Evolutionary conservation across 2,329 filamentous ascomycete genomes (phyloP).

Genomic region (Aspergillus pseudotamarii): DNA sequence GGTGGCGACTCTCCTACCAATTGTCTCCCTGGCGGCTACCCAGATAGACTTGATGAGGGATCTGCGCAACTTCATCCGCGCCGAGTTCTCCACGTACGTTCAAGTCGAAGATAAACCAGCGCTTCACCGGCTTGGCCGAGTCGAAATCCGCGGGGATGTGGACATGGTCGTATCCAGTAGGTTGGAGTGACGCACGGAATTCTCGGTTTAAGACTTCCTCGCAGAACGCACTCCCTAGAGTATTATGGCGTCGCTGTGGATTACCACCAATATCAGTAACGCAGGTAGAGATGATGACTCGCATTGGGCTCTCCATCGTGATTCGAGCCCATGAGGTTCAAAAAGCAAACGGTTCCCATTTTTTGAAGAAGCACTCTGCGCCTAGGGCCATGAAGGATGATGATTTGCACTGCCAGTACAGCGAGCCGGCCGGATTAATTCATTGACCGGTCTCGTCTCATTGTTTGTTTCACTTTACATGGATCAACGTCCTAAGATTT

Average conservation of each 20-base stretch:
- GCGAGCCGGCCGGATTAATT: not conserved
- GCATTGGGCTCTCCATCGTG: constrained; percentile 7
- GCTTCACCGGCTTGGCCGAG: constrained; percentile 15
- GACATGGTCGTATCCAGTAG: constrained; percentile 23
- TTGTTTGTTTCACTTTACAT: constrained; percentile 3
- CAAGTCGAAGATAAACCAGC: constrained; percentile 26
- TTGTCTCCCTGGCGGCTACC: constrained; percentile 22
- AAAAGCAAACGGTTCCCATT: not conserved
- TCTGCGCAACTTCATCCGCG: constrained; percentile 12
- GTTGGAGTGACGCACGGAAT: constrained; percentile 18
- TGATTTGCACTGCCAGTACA: not conserved
- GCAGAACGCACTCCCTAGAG: constrained; percentile 20
- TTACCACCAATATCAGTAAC: constrained; percentile 24
- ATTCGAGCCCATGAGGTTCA: not conserved
- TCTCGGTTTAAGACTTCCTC: constrained; percentile 13
- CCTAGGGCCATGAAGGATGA: not conserved
- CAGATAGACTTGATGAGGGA: constrained; percentile 24
- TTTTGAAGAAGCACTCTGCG: too few species aligned
- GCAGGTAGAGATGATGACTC: constrained; percentile 19
- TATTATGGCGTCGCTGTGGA: constrained; percentile 21
- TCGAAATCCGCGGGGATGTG: constrained; percentile 26
- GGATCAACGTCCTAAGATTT: not conserved
- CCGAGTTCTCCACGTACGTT: constrained; percentile 15
- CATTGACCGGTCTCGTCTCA: not conserved
- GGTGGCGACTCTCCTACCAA: constrained; percentile 14